These are phyloP conservation scores for Zhuliangozyma blackwelliae DNA, from an alignment of 1,139 yeast species.

Conservation along the genomic window DNA sequence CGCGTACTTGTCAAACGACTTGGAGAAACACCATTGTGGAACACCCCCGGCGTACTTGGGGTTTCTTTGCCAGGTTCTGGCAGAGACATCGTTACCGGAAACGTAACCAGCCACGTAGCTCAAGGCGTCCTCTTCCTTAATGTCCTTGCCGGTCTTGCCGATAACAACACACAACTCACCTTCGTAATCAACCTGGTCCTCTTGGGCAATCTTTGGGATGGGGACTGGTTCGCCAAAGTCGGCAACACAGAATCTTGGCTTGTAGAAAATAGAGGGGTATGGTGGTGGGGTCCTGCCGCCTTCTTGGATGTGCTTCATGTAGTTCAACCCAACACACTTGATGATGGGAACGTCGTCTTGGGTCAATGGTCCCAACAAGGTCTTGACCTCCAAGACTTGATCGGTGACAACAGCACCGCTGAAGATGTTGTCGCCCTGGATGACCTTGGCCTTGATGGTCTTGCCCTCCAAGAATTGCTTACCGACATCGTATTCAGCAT, in stretches of 20 bases:
- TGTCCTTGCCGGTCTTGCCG: constrained; percentile 45
- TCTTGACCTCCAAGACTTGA: constrained; percentile 23
- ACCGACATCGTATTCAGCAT: constrained; percentile 11
- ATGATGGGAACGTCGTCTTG: constrained; percentile 30
- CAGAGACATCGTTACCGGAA: constrained; percentile 53
- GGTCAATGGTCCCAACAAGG: constrained; percentile 36
- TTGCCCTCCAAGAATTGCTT: constrained; percentile 10
- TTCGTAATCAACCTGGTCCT: constrained; percentile 42
- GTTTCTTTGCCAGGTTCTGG: constrained; percentile 48
- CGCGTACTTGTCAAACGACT: constrained; percentile 53
- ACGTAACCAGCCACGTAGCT: constrained; percentile 49
- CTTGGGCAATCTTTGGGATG: constrained; percentile 42
- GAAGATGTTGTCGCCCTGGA: constrained; percentile 39
- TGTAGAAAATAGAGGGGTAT: constrained; percentile 46
- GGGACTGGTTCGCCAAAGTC: constrained; percentile 36
- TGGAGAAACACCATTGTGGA: constrained; percentile 49
- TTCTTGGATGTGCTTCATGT: constrained; percentile 28
- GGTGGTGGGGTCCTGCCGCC: constrained; percentile 31
- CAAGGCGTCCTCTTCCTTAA: constrained; percentile 38
- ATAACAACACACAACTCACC: constrained; percentile 52
- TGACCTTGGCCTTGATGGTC: constrained; percentile 24
- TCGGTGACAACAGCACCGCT: constrained; percentile 31
- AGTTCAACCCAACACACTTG: constrained; percentile 35
- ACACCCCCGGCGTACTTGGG: constrained; percentile 28
- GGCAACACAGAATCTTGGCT: constrained; percentile 37